Base-by-base conservation (phyloP, 371 early-diverging fungal species). In the Mortierella polycephala region DNA sequence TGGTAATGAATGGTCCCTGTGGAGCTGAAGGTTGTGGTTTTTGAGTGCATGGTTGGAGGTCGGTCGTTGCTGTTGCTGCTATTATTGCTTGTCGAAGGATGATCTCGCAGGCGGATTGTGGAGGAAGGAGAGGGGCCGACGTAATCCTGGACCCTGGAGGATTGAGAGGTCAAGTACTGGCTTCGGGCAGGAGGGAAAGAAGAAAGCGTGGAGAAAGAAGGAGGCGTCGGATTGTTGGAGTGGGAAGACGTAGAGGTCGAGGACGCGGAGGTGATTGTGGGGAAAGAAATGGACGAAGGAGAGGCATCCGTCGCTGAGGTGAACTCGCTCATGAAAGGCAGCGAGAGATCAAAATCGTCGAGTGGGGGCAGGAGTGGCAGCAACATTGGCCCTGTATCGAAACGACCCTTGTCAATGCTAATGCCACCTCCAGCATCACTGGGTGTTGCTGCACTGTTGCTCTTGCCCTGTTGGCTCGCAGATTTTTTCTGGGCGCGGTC, bases 91-190 rank as follows among this genome's bases (percentile, higher is more conserved):
- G 0, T 11, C 9, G 65, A 53, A 12, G 59, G 71, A 54, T 37
- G 51, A 44, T 56, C 37, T 16, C 41, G 47, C 20, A 52, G 45
- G 42, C 64, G 60, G 39, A 61, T 42, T 20, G 65, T 53, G 21
- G 63, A 53, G 44, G 58, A 5, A 39, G 60, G 40, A 40, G 58
- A 53, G 7, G 72, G 66, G n/a, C 62, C 58, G 20, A 59, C 10
- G 50, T 44, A 64, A 44, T 75, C 67, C 20, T 70, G 75, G 39
- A 65, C 70, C 54, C 60, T 69, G 60, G 70, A 50, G 21, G 75
- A 75, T 23, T 70, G 70, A 5, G 75, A 70, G 60, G 75, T 70
- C 10, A 70, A 39, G 60, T 66, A 75, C 59, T 66, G 75, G 41
- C 70, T 59, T 40, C 44, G 68, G 63, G 67, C 44, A 6, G 70